Base-by-base conservation (phyloP, 2,329 filamentous ascomycete species). In the Coniella lustricola region DNA sequence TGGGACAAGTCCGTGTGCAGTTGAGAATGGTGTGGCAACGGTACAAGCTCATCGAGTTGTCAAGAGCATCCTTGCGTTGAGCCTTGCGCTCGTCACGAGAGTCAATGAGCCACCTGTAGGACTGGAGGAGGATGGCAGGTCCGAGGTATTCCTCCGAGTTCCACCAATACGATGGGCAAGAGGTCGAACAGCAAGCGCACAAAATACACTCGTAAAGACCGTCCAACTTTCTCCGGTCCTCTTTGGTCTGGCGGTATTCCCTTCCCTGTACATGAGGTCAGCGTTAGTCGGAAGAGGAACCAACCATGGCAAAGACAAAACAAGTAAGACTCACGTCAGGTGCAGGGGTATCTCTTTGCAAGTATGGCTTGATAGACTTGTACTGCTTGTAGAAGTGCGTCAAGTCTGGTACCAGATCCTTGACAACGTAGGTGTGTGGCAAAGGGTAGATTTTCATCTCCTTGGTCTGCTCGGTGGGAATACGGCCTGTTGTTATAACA, bases 341-440 rank as follows among this genome's bases (percentile, higher is more conserved):
- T 37, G 88, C 74, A 48, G 87, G 85, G 22, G 88, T 93, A 56
- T 90, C 85, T 64, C 90, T 82, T 76, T 97, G 93, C 46, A 98
- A 83, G 69, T 95, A 98, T 37, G 93, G 93, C 83, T 97, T 95
- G 74, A 98, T 96, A 14, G 90, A 96, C 74, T 96, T 95, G 82
- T 98, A 98, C 78, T 98, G 93, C 81, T 97, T 97, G 82, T 98
- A 98, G 76, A 98, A 97, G 64, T 93, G 87, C 55, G 93, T 98
- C 74, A 98, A 76, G 67, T 98, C 93, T 51, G 93, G 91, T 31
- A 98, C 93, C 55, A 98, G 82, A 68, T 98, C 93, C 82, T 97
- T 98, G 73, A 98, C 90, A 60, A 98, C 88, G 72, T 96, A 98
- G 70, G 90, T 96, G 75, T 98, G 93, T 61, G 93, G 93, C 59